phyloP scores from a whole-genome alignment of 345 rosid genomes.

The Rhizophora mangle region DNA sequence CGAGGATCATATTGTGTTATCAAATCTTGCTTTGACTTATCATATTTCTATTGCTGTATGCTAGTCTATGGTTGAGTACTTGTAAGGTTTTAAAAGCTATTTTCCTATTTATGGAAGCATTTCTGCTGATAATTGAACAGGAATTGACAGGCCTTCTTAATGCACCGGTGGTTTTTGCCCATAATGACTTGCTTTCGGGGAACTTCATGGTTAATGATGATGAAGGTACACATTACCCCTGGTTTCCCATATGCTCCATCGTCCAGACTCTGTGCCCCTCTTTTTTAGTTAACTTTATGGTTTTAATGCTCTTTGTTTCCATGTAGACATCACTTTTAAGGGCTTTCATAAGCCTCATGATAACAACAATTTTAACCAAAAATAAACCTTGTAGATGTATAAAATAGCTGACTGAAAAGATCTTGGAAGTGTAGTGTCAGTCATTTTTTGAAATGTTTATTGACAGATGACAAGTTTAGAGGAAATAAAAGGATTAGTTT shows the following conservation, averaged over 20 bases:
- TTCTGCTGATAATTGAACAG: constrained; percentile 56
- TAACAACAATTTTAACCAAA: neutral
- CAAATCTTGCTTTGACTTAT: neutral
- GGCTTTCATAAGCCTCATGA: too few species aligned
- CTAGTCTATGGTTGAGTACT: constrained; percentile 13
- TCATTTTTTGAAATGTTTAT: constrained; percentile 8
- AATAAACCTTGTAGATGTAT: neutral
- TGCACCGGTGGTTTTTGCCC: constrained; percentile 85
- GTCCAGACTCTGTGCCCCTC: neutral
- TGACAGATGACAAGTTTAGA: neutral
- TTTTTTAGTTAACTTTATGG: neutral
- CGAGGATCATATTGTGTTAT: too few species aligned
- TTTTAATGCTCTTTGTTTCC: neutral
- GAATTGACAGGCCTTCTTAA: constrained; percentile 68
- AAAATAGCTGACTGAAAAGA: neutral
- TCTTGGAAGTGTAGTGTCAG: neutral
- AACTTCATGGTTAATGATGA: constrained; percentile 85
- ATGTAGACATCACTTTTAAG: neutral
- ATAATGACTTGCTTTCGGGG: constrained; percentile 93
- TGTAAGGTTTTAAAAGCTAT: constrained; percentile 5
- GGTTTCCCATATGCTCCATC: neutral
- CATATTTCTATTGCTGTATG: neutral
- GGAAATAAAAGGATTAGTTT: constrained; percentile 1
- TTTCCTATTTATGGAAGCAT: constrained; percentile 17
- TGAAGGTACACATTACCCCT: constrained; percentile 47